These are phyloP conservation scores for Penicillium tannophilum DNA, from an alignment of 495 filamentous ascomycete genomes.

Conservation along the genomic window DNA sequence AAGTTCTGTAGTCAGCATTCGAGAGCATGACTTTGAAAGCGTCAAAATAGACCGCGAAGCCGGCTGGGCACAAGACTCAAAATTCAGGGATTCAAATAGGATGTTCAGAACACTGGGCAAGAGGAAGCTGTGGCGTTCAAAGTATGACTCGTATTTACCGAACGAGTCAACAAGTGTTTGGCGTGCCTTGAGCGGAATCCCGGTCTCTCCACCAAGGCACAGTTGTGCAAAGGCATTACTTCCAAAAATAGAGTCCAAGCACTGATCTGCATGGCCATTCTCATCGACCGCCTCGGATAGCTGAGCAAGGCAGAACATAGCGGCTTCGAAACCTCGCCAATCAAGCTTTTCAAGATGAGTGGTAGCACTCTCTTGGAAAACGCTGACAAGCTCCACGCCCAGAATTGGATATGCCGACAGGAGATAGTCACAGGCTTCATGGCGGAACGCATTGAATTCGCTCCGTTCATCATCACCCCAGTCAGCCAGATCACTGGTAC, in stretches of 20 bases:
- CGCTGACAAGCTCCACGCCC: conserved; percentile 65
- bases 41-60: conserved; percentile 81
- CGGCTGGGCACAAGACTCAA: conserved; percentile 62
- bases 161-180: conserved; percentile 78
- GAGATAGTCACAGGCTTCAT: conserved; percentile 80
- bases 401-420: conserved; percentile 73
- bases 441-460: conserved; percentile 75
- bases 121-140: conserved; percentile 68
- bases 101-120: conserved; percentile 79
- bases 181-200: conserved; percentile 67
- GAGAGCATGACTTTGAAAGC: conserved; percentile 80
- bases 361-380: conserved; percentile 66
- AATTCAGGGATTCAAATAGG: conserved; percentile 73
- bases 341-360: conserved; percentile 57
- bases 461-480: conserved; percentile 75
- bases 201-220: conserved; percentile 49
- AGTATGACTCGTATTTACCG: conserved; percentile 78
- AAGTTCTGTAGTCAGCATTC: conserved; percentile 68
- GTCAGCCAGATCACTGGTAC: conserved; percentile 28
- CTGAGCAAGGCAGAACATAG: conserved; percentile 74
- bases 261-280: conserved; percentile 64
- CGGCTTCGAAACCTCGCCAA: conserved; percentile 81
- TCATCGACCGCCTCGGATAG: conserved; percentile 76
- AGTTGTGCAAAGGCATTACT: conserved; percentile 54
- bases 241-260: conserved; percentile 73